Evolutionary conservation across 495 filamentous ascomycete species (phyloP).

Genomic region (Zalerion maritima): DNA sequence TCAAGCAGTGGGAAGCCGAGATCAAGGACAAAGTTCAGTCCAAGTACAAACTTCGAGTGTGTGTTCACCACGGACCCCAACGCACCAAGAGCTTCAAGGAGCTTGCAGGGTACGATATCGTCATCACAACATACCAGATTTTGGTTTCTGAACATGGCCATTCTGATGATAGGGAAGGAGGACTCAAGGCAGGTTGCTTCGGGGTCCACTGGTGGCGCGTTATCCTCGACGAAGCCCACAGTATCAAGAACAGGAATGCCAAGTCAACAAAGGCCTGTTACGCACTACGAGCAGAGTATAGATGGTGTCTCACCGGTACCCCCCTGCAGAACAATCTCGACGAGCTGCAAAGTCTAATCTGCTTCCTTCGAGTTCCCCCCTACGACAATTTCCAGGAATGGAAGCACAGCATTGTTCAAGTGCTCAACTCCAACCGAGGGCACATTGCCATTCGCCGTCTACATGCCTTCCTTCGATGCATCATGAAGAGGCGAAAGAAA

Average conservation of each 20-base stretch:
- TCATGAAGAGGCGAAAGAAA: conserved; percentile 95
- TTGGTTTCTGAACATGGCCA: conserved; percentile 75
- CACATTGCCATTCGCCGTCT: conserved; percentile 79
- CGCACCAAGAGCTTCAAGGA: conserved; percentile 64
- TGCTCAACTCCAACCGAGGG: conserved; percentile 73
- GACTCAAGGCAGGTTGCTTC: conserved; percentile 68
- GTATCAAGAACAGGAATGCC: conserved; percentile 94
- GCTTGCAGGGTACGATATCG: conserved; percentile 77
- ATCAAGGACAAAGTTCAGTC: conserved; percentile 61
- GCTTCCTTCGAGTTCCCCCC: conserved; percentile 83
- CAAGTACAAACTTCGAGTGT: conserved; percentile 57
- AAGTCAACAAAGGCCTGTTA: conserved; percentile 84
- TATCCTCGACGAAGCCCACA: conserved; percentile 92
- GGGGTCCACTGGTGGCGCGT: conserved; percentile 88
- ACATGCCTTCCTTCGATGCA: conserved; percentile 67
- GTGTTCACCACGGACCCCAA: conserved; percentile 76
- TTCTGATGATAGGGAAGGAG: conserved; percentile 24
- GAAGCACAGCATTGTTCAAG: conserved; percentile 75
- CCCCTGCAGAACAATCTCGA: conserved; percentile 98
- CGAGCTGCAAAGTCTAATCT: conserved; percentile 83
- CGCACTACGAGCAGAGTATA: conserved; percentile 63
- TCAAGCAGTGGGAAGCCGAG: conserved; percentile 95
- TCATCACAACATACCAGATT: conserved; percentile 94
- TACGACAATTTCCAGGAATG: conserved; percentile 70
- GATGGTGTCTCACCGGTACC: conserved; percentile 93